Conservation (phyloP, 371 early-diverging fungal genomes). For the Rhizopus sp. region DNA sequence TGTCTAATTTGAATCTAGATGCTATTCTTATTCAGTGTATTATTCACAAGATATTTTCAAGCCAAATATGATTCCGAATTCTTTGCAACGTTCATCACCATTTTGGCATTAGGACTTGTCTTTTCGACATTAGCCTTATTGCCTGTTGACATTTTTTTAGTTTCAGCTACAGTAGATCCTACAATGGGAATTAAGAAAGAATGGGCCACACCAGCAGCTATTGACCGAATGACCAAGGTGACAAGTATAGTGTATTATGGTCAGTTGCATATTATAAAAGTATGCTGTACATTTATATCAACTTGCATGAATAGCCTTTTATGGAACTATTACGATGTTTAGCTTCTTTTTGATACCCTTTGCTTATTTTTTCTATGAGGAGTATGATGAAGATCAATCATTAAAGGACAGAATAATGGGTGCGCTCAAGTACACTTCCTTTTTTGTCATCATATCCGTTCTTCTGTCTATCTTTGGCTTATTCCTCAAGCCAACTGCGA, state of each 20-base stretch:
- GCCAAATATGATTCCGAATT: slow-evolving; percentile 57
- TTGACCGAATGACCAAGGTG: slow-evolving; percentile 45
- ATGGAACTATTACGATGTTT: slow-evolving; percentile 53
- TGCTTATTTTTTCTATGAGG: slow-evolving; percentile 70
- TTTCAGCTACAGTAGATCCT: slow-evolving; percentile 62
- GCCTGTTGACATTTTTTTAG: slow-evolving; percentile 71
- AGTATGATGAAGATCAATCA: slow-evolving; percentile 49
- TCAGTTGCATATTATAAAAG: slow-evolving; percentile 15
- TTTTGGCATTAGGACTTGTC: slow-evolving; percentile 53
- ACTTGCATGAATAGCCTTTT: slow-evolving; percentile 37
- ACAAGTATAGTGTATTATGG: slow-evolving; percentile 60
- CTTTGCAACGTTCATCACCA: slow-evolving; percentile 56
- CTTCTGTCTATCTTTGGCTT: slow-evolving; percentile 49
- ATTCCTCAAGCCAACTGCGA: slow-evolving; percentile 42
- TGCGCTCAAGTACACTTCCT: slow-evolving; percentile 58
- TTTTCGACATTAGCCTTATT: slow-evolving; percentile 59
- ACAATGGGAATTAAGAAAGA: slow-evolving; percentile 57
- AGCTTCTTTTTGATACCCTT: slow-evolving; percentile 62
- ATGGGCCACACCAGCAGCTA: slow-evolving; percentile 65
- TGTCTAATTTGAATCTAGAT: slow-evolving; percentile 24
- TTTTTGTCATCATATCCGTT: slow-evolving; percentile 52
- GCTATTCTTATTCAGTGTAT: slow-evolving; percentile 50
- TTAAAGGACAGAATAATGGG: slow-evolving; percentile 32
- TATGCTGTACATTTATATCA: slow-evolving; percentile 6
- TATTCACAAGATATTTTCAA: slow-evolving; percentile 61